phyloP scores from a whole-genome alignment of 305 asterid species.

The Rubia tinctorum region DNA sequence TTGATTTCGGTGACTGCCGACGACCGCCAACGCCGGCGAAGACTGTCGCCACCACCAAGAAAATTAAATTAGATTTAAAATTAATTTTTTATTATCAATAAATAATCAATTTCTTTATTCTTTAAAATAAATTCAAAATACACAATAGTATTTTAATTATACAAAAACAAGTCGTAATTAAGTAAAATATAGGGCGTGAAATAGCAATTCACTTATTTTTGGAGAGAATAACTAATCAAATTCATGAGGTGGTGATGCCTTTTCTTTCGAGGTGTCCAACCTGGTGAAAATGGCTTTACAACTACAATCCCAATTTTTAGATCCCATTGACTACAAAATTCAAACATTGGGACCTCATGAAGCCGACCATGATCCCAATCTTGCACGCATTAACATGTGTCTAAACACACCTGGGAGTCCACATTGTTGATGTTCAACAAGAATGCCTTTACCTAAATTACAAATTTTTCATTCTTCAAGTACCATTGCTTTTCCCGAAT shows the following conservation, averaged over 20 bases:
- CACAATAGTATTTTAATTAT: too few relatives aligned
- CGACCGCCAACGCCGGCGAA: conserved; percentile 13
- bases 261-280: conserved; percentile 54
- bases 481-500: not conserved
- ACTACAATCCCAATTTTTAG: conserved; percentile 41
- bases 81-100: too few relatives aligned
- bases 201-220: not conserved
- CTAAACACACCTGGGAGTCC: not conserved
- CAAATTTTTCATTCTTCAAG: not conserved
- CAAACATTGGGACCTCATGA: not conserved
- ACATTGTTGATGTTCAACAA: not conserved
- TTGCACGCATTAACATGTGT: conserved; percentile 2
- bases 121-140: too few relatives aligned
- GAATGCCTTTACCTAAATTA: not conserved
- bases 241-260: conserved; percentile 22
- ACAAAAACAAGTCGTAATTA: too few relatives aligned
- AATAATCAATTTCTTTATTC: too few relatives aligned
- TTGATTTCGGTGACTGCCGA: too few relatives aligned
- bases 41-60: too few relatives aligned
- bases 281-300: conserved; percentile 38
- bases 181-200: too few relatives aligned
- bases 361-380: conserved; percentile 5
- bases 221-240: conserved; percentile 10
- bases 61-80: too few relatives aligned
- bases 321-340: conserved; percentile 12